These are phyloP conservation scores for Boletus vinaceobasis DNA, from an alignment of 768 basidiomycete species.

Conservation along the genomic window DNA sequence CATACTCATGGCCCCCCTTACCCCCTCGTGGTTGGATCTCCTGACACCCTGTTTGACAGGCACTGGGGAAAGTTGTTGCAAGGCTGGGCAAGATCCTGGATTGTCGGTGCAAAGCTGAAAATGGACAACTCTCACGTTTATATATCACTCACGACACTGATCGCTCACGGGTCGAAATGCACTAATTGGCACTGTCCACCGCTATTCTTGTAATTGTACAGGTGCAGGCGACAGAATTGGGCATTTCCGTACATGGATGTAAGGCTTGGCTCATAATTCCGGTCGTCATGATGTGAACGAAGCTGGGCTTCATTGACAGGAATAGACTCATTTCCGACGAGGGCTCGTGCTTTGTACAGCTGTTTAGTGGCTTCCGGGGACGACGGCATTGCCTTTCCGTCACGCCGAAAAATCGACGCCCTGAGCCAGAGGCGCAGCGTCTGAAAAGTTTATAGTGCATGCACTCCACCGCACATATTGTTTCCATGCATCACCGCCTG, in stretches of 20 bases:
- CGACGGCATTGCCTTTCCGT: conserved; percentile 8
- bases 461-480: conserved; percentile 92
- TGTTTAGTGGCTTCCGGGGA: not conserved
- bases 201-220: conserved; percentile 25
- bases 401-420: conserved; percentile 78
- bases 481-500: conserved; percentile 98
- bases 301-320: conserved; percentile 17
- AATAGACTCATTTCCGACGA: conserved; percentile 8
- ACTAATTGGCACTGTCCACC: conserved; percentile 9
- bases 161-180: conserved; percentile 24
- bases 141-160: conserved; percentile 35
- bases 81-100: conserved; percentile 29
- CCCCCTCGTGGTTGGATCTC: conserved; percentile 21
- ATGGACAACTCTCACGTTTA: conserved; percentile 31
- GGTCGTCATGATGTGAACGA: conserved; percentile 26
- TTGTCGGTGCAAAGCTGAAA: conserved; percentile 28
- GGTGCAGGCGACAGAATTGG: conserved; percentile 2
- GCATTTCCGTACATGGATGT: conserved; percentile 8
- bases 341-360: conserved; percentile 5
- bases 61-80: conserved; percentile 23
- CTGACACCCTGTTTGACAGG: conserved; percentile 34
- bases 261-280: conserved; percentile 8
- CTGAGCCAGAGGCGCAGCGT: conserved; percentile 87
- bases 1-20: conserved; percentile 28
- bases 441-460: conserved; percentile 91